phyloP scores from a whole-genome alignment of 2,329 filamentous ascomycete genomes.

The Pleoardoris graminearum region DNA sequence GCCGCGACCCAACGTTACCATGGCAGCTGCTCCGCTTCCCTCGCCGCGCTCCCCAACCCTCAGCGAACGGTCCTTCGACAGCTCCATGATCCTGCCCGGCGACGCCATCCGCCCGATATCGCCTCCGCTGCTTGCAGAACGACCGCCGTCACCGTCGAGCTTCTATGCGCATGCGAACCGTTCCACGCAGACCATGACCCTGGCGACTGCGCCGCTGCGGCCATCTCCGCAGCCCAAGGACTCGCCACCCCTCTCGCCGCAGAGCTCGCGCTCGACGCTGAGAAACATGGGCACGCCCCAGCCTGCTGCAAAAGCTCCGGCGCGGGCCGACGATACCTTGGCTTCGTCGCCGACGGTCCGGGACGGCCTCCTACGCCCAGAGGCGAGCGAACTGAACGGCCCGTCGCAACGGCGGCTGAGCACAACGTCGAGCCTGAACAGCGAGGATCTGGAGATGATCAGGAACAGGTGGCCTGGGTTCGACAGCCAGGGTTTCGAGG shows the following conservation, averaged over 20 bases:
- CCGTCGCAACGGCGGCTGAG: conserved; percentile 35
- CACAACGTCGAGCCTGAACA: conserved; percentile 47
- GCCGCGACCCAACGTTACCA: conserved; percentile 15
- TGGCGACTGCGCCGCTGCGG: conserved; percentile 36
- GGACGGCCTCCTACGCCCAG: conserved; percentile 22
- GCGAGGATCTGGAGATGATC: conserved; percentile 50
- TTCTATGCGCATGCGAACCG: conserved; percentile 34
- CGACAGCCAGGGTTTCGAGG: conserved; percentile 37
- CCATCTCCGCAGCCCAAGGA: conserved; percentile 30
- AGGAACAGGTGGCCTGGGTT: conserved; percentile 41
- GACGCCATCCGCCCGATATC: conserved; percentile 50
- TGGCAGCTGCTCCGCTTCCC: conserved; percentile 42
- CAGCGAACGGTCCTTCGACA: conserved; percentile 92
- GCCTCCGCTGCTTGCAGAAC: conserved; percentile 51
- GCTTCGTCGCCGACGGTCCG: conserved; percentile 42
- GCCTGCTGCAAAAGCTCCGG: conserved; percentile 15
- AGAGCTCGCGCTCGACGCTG: conserved; percentile 42
- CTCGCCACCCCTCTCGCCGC: conserved; percentile 38
- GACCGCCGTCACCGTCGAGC: conserved; percentile 48
- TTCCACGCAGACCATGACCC: conserved; percentile 24
- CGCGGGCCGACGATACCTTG: conserved; percentile 26
- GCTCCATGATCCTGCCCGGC: conserved; percentile 85
- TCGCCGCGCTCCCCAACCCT: conserved; percentile 70
- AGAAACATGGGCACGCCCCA: conserved; percentile 35
- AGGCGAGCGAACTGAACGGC: conserved; percentile 19